Percentiles rank a stretch among this genome's conserved stretches.
Evolutionary conservation across 805 yeast genomes (phyloP).

Genomic region (Wickerhamia fluorescens): DNA sequence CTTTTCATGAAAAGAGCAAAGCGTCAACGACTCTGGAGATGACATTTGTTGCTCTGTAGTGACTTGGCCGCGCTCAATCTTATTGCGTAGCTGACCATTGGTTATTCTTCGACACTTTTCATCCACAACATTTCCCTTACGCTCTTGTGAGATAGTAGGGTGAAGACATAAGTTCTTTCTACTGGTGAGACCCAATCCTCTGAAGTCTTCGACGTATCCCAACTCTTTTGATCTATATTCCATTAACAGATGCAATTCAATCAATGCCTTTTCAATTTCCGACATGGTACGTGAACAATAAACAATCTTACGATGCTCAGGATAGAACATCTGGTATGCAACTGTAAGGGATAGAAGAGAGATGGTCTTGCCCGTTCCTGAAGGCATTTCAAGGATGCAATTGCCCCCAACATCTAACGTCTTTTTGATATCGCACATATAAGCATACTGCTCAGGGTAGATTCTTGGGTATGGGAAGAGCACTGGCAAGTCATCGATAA

Average conservation of each 20-base stretch:
- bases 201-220: constrained; percentile 82
- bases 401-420: constrained; percentile 95
- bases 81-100: constrained; percentile 75
- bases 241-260: constrained; percentile 86
- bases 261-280: constrained; percentile 94
- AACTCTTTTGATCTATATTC: constrained; percentile 74
- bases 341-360: constrained; percentile 86
- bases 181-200: constrained; percentile 90
- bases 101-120: constrained; percentile 94
- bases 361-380: constrained; percentile 98
- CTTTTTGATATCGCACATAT: constrained; percentile 92
- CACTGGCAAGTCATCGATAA: constrained; percentile 92
- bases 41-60: constrained; percentile 47
- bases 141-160: constrained; percentile 78
- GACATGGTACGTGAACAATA: constrained; percentile 99
- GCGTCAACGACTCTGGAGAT: constrained; percentile 20
- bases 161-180: constrained; percentile 93
- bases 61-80: constrained; percentile 41
- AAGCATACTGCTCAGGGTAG: constrained; percentile 97
- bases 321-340: constrained; percentile 92
- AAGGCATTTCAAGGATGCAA: constrained; percentile 97
- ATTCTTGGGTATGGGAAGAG: constrained; percentile 94
- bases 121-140: constrained; percentile 89
- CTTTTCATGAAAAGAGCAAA: constrained; percentile 90
- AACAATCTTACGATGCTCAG: constrained; percentile 88